Base-by-base conservation (phyloP, 164 flowering plant species). In the Euptelea pleiosperma region DNA sequence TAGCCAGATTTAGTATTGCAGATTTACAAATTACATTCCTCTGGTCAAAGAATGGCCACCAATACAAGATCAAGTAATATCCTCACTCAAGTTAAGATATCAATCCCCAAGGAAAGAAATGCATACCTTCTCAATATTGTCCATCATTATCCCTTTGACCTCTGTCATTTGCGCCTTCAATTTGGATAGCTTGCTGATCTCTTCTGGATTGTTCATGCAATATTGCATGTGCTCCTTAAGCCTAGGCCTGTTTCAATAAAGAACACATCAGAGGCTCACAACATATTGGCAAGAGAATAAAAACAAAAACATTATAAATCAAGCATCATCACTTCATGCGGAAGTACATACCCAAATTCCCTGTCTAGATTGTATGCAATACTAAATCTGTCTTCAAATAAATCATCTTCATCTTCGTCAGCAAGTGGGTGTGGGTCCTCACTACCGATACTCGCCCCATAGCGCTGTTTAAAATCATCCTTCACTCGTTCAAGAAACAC, bases 281-380 rank as follows among this genome's bases (percentile, higher is more conserved):
- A 28, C 14, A n/a, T 28, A 44, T 10, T 28, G 22, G 21, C 3
- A 18, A 44, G 3, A 40, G 28, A n/a, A n/a, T n/a, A n/a, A n/a
- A n/a, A n/a, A n/a, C n/a, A n/a, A n/a, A n/a, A n/a, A n/a, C n/a
- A n/a, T n/a, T n/a, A n/a, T n/a, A n/a, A n/a, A n/a, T n/a, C n/a
- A n/a, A n/a, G n/a, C 33, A 39, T 6, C 12, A 36, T 22, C n/a
- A 10, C 3, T n/a, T 39, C 25, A 24, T 47, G 37, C 24, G 36
- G 19, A 52, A 42, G 6, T 30, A 72, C 90, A 61, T 37, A 93
- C 97, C 99, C 97, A 69, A 93, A 93, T 66, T 93, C 97, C 66
- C 94, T 73, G 62, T 90, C 99, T 68, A 90, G 96, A 73, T 82
- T 93, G 74, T 93, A 93, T 30, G 99, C 97, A 75, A 93, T 80